Evolutionary conservation across 106 monocot genomes (phyloP), one percentile per base, ranked within the genome.

Genomic region (Allium sativum): DNA sequence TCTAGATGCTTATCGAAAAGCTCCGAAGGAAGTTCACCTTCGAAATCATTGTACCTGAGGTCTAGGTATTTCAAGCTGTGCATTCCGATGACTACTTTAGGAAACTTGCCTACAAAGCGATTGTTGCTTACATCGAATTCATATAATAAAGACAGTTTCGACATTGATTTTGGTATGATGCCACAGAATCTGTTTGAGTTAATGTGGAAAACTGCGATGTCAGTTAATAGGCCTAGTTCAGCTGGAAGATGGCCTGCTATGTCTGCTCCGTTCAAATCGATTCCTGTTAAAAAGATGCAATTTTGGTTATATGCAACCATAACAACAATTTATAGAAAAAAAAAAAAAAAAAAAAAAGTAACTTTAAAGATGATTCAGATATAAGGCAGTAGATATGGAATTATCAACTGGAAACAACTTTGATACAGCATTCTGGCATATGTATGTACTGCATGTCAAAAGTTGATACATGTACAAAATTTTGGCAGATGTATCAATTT

Each of bases 171-270:
- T 8, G 82, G 82, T 50, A 82, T 66, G 70, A 78, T 70, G 4
- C 82, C 82, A 55, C 82, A 82, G 71, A 82, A 82, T 14, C 82
- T 61, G 68, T 83, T 79, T 42, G 78, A 75, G 64, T 83, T 79
- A 52, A 83, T 76, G 52, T 83, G 83, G 68, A 76, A 65, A 14
- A 82, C 58, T 2, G 77, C 64, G 59, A 50, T 21, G 52, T 82
- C 81, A 10, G 81, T 77, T 15, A 82, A 57, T n/a, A 82, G 56
- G 41, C 81, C 77, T 43, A 82, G 73, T 62, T 82, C 81, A 7
- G 48, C 65, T 15, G 81, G 82, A 48, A 78, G 78, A 58, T 78
- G 71, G 3, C 78, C 78, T n/a, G 83, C 83, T 45, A 79, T 78
- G 41, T 83, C 75, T 15, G 72, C 78, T 0, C 83, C 78, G 61